Base-by-base conservation (phyloP, 352 stramenopile species). In the Phytophthora rubi region DNA sequence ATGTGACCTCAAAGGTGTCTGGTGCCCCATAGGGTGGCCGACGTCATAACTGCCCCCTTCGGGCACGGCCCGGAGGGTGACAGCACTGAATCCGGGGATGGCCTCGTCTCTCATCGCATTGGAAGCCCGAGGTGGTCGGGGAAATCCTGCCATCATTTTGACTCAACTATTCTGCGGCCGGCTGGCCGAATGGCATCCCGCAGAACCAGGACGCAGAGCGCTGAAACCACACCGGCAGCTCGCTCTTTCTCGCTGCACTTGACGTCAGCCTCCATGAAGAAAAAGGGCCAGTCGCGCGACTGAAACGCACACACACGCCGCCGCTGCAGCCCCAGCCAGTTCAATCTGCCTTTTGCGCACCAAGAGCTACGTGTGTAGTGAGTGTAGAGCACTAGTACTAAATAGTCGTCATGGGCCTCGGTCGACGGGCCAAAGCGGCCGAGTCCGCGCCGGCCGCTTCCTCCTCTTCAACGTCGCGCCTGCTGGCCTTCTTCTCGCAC, bases 401-500 rank as follows among this genome's bases (percentile, higher is more conserved):
- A 13, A 10, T 16, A 39, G 35, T 13, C 15, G 35, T 42, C 35
- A 80, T 80, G 73, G 73, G 70, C 23, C 45, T 80, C 33, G 73
- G 62, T 70, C 73, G 69, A 12, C 59, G 63, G 35, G 45, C 71
- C 13, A 80, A 76, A 52, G 8, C 45, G n/a, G 52, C 52, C 55
- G 69, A 71, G 53, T 21, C 66, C 5, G 32, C 59, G 6, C 51
- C 55, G 15, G 37, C 61, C 6, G 45, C 67, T 23, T 68, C 71
- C 15, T 42, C 35, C 9, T 42, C 35, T 5, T 42, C 35, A 16
- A 13, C 65, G 2, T 52, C 59, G 4, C 56, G 70, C 3, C 68
- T 80, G 37, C 55, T 80, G 39, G 65, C 73, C 35, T 75, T 80
- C 71, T 80, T 80, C 47, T 74, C 64, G 7, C 62, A 75, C 33